phyloP scores from a whole-genome alignment of 192 early-diverging fungal genomes.

The Coemansia sp. region DNA sequence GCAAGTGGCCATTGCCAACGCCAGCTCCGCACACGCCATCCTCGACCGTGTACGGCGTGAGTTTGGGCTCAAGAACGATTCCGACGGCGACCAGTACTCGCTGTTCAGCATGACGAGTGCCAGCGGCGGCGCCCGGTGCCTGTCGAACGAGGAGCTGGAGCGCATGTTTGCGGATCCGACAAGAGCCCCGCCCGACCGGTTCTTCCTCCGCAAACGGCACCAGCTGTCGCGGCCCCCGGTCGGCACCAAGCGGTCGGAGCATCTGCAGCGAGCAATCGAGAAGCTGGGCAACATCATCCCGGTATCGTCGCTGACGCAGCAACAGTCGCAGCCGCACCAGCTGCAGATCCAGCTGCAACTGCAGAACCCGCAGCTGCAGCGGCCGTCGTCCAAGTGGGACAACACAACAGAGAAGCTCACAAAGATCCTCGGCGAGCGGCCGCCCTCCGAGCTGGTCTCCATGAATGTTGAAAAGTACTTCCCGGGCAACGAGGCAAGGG shows the following conservation, averaged over 20 bases:
- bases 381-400: constrained; percentile 37
- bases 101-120: constrained; percentile 73
- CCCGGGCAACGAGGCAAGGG: constrained; percentile 66
- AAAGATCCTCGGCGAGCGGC: constrained; percentile 93
- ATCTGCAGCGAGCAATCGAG: constrained; percentile 47
- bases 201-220: constrained; percentile 74
- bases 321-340: constrained; percentile 7
- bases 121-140: constrained; percentile 66
- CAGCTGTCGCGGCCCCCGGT: constrained; percentile 53
- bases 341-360: constrained; percentile 6
- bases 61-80: constrained; percentile 76
- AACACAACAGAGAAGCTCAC: constrained; percentile 57
- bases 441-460: constrained; percentile 90
- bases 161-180: constrained; percentile 72
- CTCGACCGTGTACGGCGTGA: constrained; percentile 74
- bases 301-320: constrained; percentile 1
- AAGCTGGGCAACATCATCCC: constrained; percentile 46
- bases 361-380: constrained; percentile 18
- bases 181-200: constrained; percentile 66
- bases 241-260: constrained; percentile 42
- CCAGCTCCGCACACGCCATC: constrained; percentile 68
- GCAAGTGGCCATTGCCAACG: constrained; percentile 74
- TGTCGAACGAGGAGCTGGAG: constrained; percentile 77
- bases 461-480: constrained; percentile 92
- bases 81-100: constrained; percentile 65